Conservation (phyloP, 2,329 filamentous ascomycete species). For the Emericellopsis cladophorae region DNA sequence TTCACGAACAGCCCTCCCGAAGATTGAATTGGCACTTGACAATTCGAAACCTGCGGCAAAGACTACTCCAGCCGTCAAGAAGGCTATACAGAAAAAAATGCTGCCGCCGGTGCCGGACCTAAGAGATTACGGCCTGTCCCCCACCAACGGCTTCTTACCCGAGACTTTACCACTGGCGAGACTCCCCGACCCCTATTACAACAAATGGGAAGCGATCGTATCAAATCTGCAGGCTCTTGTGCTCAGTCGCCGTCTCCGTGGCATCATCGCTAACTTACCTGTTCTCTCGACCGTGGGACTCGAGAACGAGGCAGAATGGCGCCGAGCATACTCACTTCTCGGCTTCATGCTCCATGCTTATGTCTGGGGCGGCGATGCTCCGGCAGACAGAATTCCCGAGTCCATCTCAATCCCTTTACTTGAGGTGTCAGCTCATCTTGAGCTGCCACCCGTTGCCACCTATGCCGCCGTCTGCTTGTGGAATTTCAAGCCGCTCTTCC, state of each 20-base stretch:
- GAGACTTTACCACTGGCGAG: slow-evolving; percentile 64
- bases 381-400: slow-evolving; percentile 66
- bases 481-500: slow-evolving; percentile 93
- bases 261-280: slow-evolving; percentile 68
- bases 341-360: slow-evolving; percentile 90
- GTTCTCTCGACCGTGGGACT: slow-evolving; percentile 74
- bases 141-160: slow-evolving; percentile 77
- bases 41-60: no score
- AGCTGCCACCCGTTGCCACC: slow-evolving; percentile 85
- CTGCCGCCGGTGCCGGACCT: slow-evolving; percentile 49
- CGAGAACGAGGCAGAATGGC: slow-evolving; percentile 79
- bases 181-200: slow-evolving; percentile 83
- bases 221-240: slow-evolving; percentile 80
- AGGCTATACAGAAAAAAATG: slow-evolving; percentile 22
- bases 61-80: no score
- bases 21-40: no score
- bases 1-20: no score
- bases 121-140: slow-evolving; percentile 69
- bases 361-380: slow-evolving; percentile 85
- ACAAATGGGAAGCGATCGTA: slow-evolving; percentile 82
- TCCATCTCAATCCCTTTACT: slow-evolving; percentile 75
- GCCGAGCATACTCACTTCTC: slow-evolving; percentile 79
- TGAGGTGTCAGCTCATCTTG: slow-evolving; percentile 61
- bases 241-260: slow-evolving; percentile 70
- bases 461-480: slow-evolving; percentile 87